These are phyloP conservation scores for Triglochin maritima DNA, from an alignment of 106 monocot genomes.

Conservation along the genomic window DNA sequence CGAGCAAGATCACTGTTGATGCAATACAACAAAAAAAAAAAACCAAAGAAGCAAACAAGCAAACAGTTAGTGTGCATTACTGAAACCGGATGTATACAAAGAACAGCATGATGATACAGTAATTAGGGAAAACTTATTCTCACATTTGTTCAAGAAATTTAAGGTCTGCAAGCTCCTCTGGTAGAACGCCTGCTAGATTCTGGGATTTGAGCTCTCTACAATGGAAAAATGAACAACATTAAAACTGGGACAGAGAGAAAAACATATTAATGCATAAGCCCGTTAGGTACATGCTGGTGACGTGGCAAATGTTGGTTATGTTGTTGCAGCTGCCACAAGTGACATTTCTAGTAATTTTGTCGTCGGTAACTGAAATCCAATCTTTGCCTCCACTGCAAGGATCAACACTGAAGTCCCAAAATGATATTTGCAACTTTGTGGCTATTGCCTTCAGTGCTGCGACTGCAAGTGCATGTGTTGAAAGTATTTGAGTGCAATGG, in stretches of 20 bases:
- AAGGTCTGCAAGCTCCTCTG: too few relatives aligned
- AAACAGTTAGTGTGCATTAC: too few relatives aligned
- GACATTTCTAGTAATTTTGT: conserved; percentile 2
- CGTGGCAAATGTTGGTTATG: conserved; percentile 5
- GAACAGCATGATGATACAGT: too few relatives aligned
- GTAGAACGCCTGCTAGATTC: too few relatives aligned
- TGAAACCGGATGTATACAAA: too few relatives aligned
- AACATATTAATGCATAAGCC: not conserved
- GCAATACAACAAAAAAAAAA: not conserved
- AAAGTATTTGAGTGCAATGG: too few relatives aligned
- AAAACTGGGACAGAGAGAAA: not conserved
- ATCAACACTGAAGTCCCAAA: conserved; percentile 18
- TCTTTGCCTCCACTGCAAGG: conserved; percentile 13
- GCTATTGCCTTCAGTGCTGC: conserved; percentile 10
- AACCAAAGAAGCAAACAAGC: too few relatives aligned
- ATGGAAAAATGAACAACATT: not conserved
- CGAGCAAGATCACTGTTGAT: too few relatives aligned
- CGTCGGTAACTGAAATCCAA: not conserved
- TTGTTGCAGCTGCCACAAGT: conserved; percentile 7
- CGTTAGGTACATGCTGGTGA: conserved; percentile 7
- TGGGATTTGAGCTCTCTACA: conserved; percentile 5
- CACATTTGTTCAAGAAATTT: too few relatives aligned
- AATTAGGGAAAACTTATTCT: too few relatives aligned
- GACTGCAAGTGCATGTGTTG: conserved; percentile 1
- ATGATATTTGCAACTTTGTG: conserved; percentile 5